phyloP scores from a whole-genome alignment of 164 flowering plant genomes.

The Vitis rotundifolia region DNA sequence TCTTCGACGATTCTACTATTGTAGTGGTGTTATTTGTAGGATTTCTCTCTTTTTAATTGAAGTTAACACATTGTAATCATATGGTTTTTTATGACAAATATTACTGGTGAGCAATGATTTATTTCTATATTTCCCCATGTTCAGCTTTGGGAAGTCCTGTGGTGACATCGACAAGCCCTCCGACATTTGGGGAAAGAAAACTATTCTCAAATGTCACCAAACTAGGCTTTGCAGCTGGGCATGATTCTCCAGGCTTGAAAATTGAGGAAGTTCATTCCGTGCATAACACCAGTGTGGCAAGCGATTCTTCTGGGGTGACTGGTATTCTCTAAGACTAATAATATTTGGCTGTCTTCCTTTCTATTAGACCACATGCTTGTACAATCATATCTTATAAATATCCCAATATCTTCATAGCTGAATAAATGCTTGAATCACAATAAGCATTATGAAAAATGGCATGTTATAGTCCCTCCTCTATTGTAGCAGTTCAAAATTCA shows the following conservation, averaged over 20 bases:
- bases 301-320: conserved; percentile 30
- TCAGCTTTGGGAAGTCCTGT: conserved; percentile 72
- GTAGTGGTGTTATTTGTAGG: no score
- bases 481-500: background rate
- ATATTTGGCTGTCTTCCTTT: no score
- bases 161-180: conserved; percentile 63
- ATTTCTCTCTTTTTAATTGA: no score
- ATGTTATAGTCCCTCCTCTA: background rate
- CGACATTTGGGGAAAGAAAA: conserved; percentile 50
- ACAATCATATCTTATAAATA: no score
- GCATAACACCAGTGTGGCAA: conserved; percentile 24
- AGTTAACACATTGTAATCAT: no score
- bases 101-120: background rate
- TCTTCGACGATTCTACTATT: no score
- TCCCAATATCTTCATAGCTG: no score
- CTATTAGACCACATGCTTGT: no score
- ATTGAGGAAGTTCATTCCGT: conserved; percentile 34
- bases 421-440: no score
- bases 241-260: conserved; percentile 71
- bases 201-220: conserved; percentile 82
- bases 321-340: conserved; percentile 19
- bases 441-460: no score
- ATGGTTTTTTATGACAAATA: background rate
- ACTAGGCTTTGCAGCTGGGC: conserved; percentile 89
- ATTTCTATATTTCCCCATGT: background rate